phyloP scores from a whole-genome alignment of 2,329 filamentous ascomycete genomes.

The Fusarium sp. region DNA sequence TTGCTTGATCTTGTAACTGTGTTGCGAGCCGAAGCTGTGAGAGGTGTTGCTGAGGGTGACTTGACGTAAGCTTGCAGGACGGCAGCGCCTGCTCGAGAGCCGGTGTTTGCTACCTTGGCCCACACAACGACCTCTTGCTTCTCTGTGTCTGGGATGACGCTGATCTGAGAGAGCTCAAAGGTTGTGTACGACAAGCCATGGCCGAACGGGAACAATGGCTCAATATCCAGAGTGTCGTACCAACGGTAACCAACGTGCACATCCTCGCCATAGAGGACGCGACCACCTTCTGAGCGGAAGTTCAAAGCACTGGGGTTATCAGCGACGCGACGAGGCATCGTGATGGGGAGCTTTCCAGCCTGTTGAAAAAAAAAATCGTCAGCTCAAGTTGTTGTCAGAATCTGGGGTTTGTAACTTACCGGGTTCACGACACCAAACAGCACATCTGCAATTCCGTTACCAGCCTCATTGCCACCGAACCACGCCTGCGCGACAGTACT shows the following conservation, averaged over 20 bases:
- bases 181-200: constrained; percentile 30
- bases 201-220: constrained; percentile 31
- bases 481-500: constrained; percentile 24
- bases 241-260: constrained; percentile 35
- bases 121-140: constrained; percentile 5
- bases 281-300: constrained; percentile 32
- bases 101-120: constrained; percentile 61
- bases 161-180: constrained; percentile 19
- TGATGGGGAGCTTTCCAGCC: constrained; percentile 33
- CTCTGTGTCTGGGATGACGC: neutral
- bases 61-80: constrained; percentile 49
- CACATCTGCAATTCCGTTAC: constrained; percentile 35
- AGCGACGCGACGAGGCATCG: constrained; percentile 24
- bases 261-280: constrained; percentile 31
- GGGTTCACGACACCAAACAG: constrained; percentile 32
- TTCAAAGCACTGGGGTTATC: constrained; percentile 29
- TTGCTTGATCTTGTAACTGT: constrained; percentile 52
- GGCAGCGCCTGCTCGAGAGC: constrained; percentile 40
- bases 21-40: constrained; percentile 29
- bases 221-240: constrained; percentile 27
- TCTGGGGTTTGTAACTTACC: neutral
- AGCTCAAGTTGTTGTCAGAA: neutral
- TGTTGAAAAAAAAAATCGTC: neutral
- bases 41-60: constrained; percentile 17
- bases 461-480: constrained; percentile 35